Conservation (phyloP, 345 rosid genomes). For the Pelargonium nanum region DNA sequence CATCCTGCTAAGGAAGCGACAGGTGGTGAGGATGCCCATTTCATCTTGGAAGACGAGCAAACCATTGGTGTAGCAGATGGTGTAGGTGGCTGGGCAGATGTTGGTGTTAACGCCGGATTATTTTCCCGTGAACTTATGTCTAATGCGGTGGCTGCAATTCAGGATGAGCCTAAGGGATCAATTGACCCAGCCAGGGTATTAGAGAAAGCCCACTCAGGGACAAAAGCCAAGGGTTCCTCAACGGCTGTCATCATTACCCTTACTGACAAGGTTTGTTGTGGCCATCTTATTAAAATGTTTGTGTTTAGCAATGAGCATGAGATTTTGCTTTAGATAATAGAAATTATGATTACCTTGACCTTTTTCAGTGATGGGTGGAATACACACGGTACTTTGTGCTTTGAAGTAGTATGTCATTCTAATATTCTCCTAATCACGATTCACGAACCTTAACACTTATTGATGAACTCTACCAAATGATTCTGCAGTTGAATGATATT, state of each 20-base stretch:
- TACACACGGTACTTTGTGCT: background rate
- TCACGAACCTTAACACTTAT: too few relatives aligned
- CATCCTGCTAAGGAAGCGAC: slow-evolving; percentile 92
- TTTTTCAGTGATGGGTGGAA: background rate
- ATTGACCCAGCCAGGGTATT: slow-evolving; percentile 69
- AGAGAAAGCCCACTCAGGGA: slow-evolving; percentile 76
- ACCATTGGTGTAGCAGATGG: slow-evolving; percentile 97
- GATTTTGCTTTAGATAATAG: background rate
- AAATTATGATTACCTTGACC: background rate
- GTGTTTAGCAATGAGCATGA: too few relatives aligned
- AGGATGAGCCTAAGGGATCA: slow-evolving; percentile 51
- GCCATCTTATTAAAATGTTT: too few relatives aligned
- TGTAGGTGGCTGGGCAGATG: slow-evolving; percentile 99
- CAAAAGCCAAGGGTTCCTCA: slow-evolving; percentile 79
- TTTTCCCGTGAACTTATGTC: slow-evolving; percentile 85
- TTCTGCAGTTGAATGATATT: too few relatives aligned
- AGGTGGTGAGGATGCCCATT: slow-evolving; percentile 98
- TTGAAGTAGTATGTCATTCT: too few relatives aligned
- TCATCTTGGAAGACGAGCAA: slow-evolving; percentile 64
- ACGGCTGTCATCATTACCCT: slow-evolving; percentile 89
- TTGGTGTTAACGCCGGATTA: slow-evolving; percentile 72
- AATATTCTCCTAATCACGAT: too few relatives aligned
- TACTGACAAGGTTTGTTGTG: slow-evolving; percentile 46
- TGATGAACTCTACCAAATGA: too few relatives aligned
- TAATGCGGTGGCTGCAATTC: slow-evolving; percentile 64